Evolutionary conservation across 2,329 filamentous ascomycete species (phyloP).

Genomic region (Cytospora schulzeri): DNA sequence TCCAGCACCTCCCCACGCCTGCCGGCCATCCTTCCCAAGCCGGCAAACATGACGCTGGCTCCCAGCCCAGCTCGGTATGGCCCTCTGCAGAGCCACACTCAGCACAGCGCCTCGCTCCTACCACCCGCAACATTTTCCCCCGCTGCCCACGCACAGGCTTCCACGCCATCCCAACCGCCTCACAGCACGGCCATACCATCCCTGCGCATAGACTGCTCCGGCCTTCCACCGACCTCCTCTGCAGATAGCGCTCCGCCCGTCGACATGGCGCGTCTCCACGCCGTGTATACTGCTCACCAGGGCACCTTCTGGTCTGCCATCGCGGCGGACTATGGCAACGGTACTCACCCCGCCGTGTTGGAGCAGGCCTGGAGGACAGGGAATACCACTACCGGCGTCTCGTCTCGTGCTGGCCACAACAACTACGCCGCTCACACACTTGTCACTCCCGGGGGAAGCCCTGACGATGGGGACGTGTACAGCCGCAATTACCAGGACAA

Average conservation of each 20-base stretch:
- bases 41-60: conserved; percentile 52
- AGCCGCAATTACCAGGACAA: conserved; percentile 48
- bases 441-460: conserved; percentile 56
- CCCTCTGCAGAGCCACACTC: conserved; percentile 42
- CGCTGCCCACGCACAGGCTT: conserved; percentile 23
- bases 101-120: conserved; percentile 49
- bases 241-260: conserved; percentile 47
- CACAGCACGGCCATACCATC: conserved; percentile 39
- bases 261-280: conserved; percentile 67
- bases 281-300: conserved; percentile 71
- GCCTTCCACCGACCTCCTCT: conserved; percentile 41
- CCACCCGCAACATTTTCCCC: conserved; percentile 43
- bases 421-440: conserved; percentile 45
- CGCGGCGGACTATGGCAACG: conserved; percentile 69
- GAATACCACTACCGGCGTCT: conserved; percentile 36
- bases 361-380: conserved; percentile 70
- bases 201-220: conserved; percentile 63
- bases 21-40: conserved; percentile 68
- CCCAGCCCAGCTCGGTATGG: conserved; percentile 41
- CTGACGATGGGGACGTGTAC: conserved; percentile 50
- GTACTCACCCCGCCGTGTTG: conserved; percentile 62
- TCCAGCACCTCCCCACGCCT: conserved; percentile 51
- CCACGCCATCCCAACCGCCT: conserved; percentile 40
- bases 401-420: conserved; percentile 31
- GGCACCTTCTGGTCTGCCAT: conserved; percentile 73